phyloP scores from a whole-genome alignment of 257 asterid genomes.

The Nemophila menziesii region DNA sequence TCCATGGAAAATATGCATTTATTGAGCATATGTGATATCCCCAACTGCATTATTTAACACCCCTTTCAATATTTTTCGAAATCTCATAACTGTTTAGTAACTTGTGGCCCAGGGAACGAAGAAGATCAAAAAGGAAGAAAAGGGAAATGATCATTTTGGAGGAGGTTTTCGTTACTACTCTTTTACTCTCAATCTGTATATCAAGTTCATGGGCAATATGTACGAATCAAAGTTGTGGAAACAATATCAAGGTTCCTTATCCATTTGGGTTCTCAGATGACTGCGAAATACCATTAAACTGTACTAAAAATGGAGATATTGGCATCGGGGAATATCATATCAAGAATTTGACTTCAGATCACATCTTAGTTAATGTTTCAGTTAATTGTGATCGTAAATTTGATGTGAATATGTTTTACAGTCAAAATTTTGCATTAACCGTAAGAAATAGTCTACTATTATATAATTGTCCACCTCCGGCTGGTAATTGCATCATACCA shows the following conservation, averaged over 20 bases:
- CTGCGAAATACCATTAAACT: conserved; percentile 37
- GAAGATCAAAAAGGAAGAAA: too few relatives aligned
- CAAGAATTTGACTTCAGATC: conserved; percentile 40
- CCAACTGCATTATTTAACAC: conserved; percentile 24
- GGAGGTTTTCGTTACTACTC: neutral
- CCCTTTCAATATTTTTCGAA: conserved; percentile 13
- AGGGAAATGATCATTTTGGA: neutral
- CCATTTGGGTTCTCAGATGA: conserved; percentile 65
- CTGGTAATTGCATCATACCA: conserved; percentile 35
- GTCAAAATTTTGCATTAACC: conserved; percentile 34
- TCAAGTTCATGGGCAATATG: neutral
- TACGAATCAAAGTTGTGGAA: neutral
- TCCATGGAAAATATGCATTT: conserved; percentile 18
- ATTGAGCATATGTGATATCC: conserved; percentile 14
- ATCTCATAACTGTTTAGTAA: neutral
- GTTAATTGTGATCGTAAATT: conserved; percentile 45
- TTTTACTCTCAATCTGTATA: neutral
- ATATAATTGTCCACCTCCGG: conserved; percentile 25
- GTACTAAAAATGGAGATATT: conserved; percentile 19
- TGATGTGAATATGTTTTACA: conserved; percentile 16
- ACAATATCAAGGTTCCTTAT: conserved; percentile 19
- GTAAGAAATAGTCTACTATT: conserved; percentile 49
- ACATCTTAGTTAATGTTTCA: conserved; percentile 30
- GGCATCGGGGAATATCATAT: conserved; percentile 29
- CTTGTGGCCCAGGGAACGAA: too few relatives aligned